These are phyloP conservation scores for Ophiobolus disseminans DNA, from an alignment of 2,329 filamentous ascomycete genomes.

Conservation along the genomic window DNA sequence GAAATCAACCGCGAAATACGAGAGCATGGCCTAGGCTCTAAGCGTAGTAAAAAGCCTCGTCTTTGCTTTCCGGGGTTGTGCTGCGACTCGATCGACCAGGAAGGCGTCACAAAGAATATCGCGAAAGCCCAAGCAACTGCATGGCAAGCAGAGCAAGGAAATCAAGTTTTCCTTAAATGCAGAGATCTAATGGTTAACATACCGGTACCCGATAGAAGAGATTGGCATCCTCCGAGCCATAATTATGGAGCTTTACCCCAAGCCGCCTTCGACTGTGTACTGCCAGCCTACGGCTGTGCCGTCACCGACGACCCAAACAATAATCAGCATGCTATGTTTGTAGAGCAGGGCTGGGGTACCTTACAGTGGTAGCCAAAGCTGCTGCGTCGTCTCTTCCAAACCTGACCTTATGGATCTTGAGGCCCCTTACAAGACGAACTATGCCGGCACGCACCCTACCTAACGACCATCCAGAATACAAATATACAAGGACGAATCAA, in stretches of 20 bases:
- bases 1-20: conserved; percentile 20
- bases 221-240: conserved; percentile 3
- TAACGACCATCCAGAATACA: conserved; percentile 27
- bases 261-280: conserved; percentile 21
- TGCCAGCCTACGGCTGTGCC: conserved; percentile 21
- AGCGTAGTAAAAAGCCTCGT: conserved; percentile 18
- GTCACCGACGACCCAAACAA: conserved; percentile 16
- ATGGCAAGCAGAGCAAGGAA: conserved; percentile 16
- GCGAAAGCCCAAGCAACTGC: conserved; percentile 19
- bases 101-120: conserved; percentile 26
- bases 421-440: conserved; percentile 18
- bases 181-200: too few relatives aligned
- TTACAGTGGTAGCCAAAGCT: conserved; percentile 19
- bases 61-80: conserved; percentile 16
- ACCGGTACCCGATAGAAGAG: too few relatives aligned
- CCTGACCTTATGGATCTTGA: conserved; percentile 16
- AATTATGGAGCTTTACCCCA: conserved; percentile 18
- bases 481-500: conserved; percentile 24
- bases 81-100: conserved; percentile 25
- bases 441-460: conserved; percentile 17
- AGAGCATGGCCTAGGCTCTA: conserved; percentile 18
- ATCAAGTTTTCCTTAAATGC: too few relatives aligned
- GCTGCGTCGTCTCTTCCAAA: conserved; percentile 26
- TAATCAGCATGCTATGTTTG: conserved; percentile 1
- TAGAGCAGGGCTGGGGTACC: background rate